These are phyloP conservation scores for Ilyonectria mors-panacis DNA, from an alignment of 2,329 filamentous ascomycete genomes.

Conservation along the genomic window DNA sequence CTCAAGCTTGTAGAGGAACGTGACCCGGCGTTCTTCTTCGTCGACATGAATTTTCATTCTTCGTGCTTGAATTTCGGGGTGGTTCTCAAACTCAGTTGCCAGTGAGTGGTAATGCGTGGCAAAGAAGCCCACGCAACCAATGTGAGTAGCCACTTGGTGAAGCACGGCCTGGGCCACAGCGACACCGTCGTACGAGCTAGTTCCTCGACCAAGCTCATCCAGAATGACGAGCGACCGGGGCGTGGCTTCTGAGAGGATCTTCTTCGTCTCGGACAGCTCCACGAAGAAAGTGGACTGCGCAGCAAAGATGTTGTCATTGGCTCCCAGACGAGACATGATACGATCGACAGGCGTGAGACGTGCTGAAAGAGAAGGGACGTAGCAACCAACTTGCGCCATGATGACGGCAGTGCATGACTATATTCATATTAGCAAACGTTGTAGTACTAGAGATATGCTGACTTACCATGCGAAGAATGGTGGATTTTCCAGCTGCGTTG, in stretches of 20 bases:
- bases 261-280: constrained; percentile 96
- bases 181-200: constrained; percentile 95
- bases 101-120: constrained; percentile 98
- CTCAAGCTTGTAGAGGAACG: constrained; percentile 95
- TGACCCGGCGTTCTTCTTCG: constrained; percentile 86
- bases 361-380: constrained; percentile 87
- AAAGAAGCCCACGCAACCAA: constrained; percentile 96
- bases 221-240: constrained; percentile 95
- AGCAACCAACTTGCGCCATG: constrained; percentile 96
- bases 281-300: constrained; percentile 99
- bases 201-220: constrained; percentile 95
- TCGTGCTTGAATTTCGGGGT: constrained; percentile 88
- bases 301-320: constrained; percentile 99
- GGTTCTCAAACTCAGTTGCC: constrained; percentile 88
- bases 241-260: constrained; percentile 95
- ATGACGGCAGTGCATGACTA: constrained; percentile 96
- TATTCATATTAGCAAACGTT: constrained; percentile 38
- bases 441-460: not conserved
- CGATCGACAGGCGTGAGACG: constrained; percentile 92
- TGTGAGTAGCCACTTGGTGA: constrained; percentile 94
- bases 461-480: constrained; percentile 90
- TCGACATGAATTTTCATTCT: constrained; percentile 98
- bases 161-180: constrained; percentile 96
- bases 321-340: constrained; percentile 98
- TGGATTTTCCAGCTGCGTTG: constrained; percentile 98